Percentiles rank a stretch among this genome's conserved stretches.
Conservation (phyloP, 169 alveolate species). For the Ichthyophthirius multifiliis region DNA sequence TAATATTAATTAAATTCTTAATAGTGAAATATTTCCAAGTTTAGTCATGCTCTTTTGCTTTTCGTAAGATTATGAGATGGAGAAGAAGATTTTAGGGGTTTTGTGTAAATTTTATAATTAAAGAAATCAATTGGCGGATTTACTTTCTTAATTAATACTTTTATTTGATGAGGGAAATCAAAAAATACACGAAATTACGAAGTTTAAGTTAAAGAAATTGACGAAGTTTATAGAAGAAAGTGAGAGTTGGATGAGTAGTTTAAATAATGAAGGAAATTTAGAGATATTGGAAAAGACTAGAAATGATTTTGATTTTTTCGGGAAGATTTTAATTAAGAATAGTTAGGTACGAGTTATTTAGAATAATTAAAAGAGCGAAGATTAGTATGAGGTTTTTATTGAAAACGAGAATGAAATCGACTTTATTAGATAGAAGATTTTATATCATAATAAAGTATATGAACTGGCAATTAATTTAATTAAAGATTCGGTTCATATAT, state of each 20-base stretch:
- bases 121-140: slow-evolving; percentile 35
- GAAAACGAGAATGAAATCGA: neutral
- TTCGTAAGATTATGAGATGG: slow-evolving; percentile 18
- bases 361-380: too few species aligned
- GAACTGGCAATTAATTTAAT: slow-evolving; percentile 17
- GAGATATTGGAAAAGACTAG: slow-evolving; percentile 13
- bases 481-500: slow-evolving; percentile 14
- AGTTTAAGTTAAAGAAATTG: too few species aligned
- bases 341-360: too few species aligned
- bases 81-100: slow-evolving; percentile 14
- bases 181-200: neutral
- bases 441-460: slow-evolving; percentile 27
- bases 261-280: neutral
- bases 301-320: slow-evolving; percentile 8
- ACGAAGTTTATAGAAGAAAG: slow-evolving; percentile 40
- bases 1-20: slow-evolving; percentile 20
- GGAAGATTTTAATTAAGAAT: too few species aligned
- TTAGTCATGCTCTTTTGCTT: slow-evolving; percentile 24
- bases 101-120: slow-evolving; percentile 28
- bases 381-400: too few species aligned
- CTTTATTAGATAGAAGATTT: slow-evolving; percentile 28
- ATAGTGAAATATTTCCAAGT: slow-evolving; percentile 29
- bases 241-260: slow-evolving; percentile 39
- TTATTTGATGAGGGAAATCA: slow-evolving; percentile 27
- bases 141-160: slow-evolving; percentile 17